Base-by-base conservation (phyloP, 228 moss, liverwort and hornwort genomes). In the Sphagnum fallax region DNA sequence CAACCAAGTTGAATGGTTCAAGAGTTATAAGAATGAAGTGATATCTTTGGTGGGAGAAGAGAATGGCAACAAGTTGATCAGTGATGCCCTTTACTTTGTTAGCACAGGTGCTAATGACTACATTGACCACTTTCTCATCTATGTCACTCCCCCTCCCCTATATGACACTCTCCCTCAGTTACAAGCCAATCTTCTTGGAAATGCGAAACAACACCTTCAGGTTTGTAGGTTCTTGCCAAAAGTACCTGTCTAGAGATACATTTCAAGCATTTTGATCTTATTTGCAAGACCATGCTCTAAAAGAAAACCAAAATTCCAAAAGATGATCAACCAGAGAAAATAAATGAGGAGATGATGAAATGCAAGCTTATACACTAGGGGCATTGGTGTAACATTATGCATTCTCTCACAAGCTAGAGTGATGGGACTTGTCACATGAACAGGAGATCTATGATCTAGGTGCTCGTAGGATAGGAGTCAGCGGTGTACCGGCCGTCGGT, bases 51-150 rank as follows among this genome's bases (percentile, higher is more conserved):
- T 32, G 15, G 63, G 63, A 32, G 15, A 16, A 16, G 16, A 63
- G 47, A 16, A 32, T n/a, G 47, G 63, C 9, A 16, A 47, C 63
- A n/a, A 13, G 0, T n/a, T 63, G 10, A 15, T 63, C 15, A 63
- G 63, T 8, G 32, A 63, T 63, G 63, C 63, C 16, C 63, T 63
- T n/a, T 63, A 63, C 32, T 4, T 32, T 9, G 32, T 63, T 9
- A 32, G 63, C 63, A n/a, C 63, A 47, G 63, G 63, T 5, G 15
- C 63, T 9, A 63, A 63, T 63, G 63, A 63, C 16, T 63, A 63
- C 47, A 18, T 63, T n/a, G 32, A 63, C 47, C 15, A 63, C 63
- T 63, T n/a, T 8, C 32, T 16, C 18, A 63, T 63, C 15, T n/a
- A 63, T 63, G 15, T 18, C 5, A 18, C 32, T n/a, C 14, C 32